Evolutionary conservation across 176 grass and related monocot species (phyloP).

Genomic region (Oryza meyeriana): DNA sequence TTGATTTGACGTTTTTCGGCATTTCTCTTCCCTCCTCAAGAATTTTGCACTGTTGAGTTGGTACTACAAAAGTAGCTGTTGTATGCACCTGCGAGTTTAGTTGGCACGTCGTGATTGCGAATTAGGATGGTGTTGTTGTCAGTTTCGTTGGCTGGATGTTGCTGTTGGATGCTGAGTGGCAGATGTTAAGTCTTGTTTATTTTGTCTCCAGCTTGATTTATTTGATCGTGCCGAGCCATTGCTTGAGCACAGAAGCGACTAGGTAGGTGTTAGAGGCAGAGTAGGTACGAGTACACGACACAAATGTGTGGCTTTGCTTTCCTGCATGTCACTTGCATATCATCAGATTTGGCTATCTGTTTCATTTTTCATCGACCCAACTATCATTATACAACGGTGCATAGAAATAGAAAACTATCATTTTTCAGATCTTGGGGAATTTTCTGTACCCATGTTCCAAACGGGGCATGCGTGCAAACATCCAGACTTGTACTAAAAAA

Average conservation of each 20-base stretch:
- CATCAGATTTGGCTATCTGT: neutral
- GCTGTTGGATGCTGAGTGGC: neutral
- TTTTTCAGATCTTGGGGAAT: neutral
- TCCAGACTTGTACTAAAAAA: neutral
- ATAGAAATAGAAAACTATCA: neutral
- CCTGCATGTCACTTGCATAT: neutral
- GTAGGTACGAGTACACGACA: neutral
- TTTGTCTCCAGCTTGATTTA: neutral
- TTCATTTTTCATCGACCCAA: neutral
- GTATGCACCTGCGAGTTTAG: neutral
- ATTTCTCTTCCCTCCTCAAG: neutral
- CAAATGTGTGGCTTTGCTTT: neutral
- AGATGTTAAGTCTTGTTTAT: neutral
- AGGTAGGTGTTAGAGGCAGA: neutral
- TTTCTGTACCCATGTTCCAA: neutral
- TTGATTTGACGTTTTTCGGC: neutral
- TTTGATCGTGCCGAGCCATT: neutral
- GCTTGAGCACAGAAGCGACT: slow-evolving; percentile 10
- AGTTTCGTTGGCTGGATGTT: slow-evolving; percentile 17
- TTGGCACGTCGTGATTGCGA: slow-evolving; percentile 29
- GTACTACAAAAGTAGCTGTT: neutral
- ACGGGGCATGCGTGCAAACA: neutral
- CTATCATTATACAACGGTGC: neutral
- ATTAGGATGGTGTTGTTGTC: slow-evolving; percentile 29
- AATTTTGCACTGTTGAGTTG: neutral